These are phyloP conservation scores for Tetrahymena elliotti DNA, from an alignment of 73 alveolate species.

Conservation along the genomic window DNA sequence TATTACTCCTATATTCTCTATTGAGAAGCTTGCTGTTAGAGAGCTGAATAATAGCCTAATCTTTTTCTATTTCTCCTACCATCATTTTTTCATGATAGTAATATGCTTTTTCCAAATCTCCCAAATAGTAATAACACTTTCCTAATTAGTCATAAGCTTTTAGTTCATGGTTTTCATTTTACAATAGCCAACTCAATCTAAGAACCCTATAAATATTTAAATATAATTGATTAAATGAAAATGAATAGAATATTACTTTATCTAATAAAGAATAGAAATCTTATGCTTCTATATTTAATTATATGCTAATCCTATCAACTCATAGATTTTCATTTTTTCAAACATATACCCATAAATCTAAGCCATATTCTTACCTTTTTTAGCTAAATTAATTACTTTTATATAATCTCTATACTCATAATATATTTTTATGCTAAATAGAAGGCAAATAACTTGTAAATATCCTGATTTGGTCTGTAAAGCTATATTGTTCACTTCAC, in stretches of 20 bases:
- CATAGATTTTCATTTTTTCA: not conserved
- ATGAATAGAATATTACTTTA: not conserved
- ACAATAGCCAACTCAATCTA: conserved; percentile 11
- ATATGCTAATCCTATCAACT: not conserved
- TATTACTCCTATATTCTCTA: not conserved
- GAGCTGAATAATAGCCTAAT: not conserved
- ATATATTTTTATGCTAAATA: not conserved
- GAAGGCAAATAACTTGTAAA: not conserved
- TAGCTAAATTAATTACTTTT: not conserved
- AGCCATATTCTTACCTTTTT: not conserved
- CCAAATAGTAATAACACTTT: conserved; percentile 13
- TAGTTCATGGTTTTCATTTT: conserved; percentile 5
- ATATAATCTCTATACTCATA: not conserved
- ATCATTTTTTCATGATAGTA: conserved; percentile 19
- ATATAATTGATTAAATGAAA: not conserved
- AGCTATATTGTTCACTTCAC: not conserved
- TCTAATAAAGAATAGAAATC: not conserved
- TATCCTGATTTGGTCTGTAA: not conserved
- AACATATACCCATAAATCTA: not conserved
- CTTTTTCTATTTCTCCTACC: conserved; percentile 3
- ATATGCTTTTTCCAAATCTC: conserved; percentile 13
- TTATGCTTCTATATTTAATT: not conserved
- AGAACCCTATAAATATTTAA: not conserved
- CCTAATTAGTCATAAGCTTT: conserved; percentile 29
- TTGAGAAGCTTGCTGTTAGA: not conserved